Base-by-base conservation (phyloP, 345 rosid species). In the Arabidopsis arenosa region DNA sequence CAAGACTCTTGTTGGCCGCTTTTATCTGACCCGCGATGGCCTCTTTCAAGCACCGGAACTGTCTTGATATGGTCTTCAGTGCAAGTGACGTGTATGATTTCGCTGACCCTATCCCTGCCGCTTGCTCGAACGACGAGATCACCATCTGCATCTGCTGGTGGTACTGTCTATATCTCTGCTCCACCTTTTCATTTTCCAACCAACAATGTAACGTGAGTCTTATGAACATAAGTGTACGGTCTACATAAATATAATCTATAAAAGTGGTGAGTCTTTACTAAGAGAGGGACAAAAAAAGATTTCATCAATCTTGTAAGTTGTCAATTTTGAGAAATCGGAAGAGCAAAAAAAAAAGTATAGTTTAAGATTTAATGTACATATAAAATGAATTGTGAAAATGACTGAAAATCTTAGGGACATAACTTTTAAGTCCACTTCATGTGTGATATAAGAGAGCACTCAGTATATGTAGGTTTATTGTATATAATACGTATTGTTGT, bases 141-240 rank as follows among this genome's bases (percentile, higher is more conserved):
- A 92, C 96, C 49, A 90, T 83, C 76, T 87, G 97, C 97, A 95
- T 95, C 87, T 95, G 97, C 52, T 86, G 90, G 77, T 95, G 97
- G 70, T 95, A 95, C 64, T 95, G 99, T 75, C 93, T 80, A 84
- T 92, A 95, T 85, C 97, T 90, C 66, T 95, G 99, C 76, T 95
- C 97, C 85, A 92, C 99, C 99, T 95, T 69, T 59, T 51, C 64
- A 36, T 61, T 62, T 51, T 6, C 32, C 54, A 78, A 58, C 17
- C 48, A 72, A 71, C 18, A 78, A 78, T 21, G 57, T 72, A 37
- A 66, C 4, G 67, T 66, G 6, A 77, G 37, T 56, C 40, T 39
- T 57, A 49, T 48, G 39, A 26, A 23, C 15, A 44, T 49, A 26
- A 45, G 14, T 5, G 14, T 44, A 73, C 17, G 53, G 26, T 73